phyloP scores from a whole-genome alignment of 2,329 filamentous ascomycete species.

The Ophiostoma perfectum region DNA sequence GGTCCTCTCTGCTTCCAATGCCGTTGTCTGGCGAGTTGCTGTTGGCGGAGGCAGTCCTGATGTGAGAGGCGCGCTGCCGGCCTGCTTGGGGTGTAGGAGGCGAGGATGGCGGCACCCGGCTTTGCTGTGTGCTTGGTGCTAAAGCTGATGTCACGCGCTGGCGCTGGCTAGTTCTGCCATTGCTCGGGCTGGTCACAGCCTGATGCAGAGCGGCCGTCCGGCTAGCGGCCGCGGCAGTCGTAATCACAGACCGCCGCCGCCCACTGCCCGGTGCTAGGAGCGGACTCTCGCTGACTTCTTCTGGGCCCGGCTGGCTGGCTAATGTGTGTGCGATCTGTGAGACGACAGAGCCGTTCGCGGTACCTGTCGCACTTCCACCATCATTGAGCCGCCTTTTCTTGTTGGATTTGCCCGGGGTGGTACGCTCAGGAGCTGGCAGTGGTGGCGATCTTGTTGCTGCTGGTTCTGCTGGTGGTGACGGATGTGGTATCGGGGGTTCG shows the following conservation, averaged over 20 bases:
- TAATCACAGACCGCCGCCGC: constrained; percentile 39
- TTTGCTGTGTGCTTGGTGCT: background rate
- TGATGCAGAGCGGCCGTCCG: constrained; percentile 38
- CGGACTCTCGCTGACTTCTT: constrained; percentile 52
- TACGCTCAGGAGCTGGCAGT: background rate
- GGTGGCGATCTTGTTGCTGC: too few relatives aligned
- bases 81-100: too few relatives aligned
- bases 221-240: constrained; percentile 35
- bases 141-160: too few relatives aligned
- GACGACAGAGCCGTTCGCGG: background rate
- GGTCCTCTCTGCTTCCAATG: background rate
- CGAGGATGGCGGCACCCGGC: background rate
- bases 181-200: constrained; percentile 24
- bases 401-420: constrained; percentile 33
- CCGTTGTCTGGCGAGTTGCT: background rate
- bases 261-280: constrained; percentile 52
- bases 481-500: background rate
- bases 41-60: background rate
- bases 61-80: background rate
- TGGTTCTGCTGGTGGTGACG: background rate
- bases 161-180: background rate
- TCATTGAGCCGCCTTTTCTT: constrained; percentile 41
- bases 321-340: background rate
- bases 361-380: background rate
- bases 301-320: constrained; percentile 27